Base-by-base conservation (phyloP, 139 green algal genomes). In the Coelastrella sp. region DNA sequence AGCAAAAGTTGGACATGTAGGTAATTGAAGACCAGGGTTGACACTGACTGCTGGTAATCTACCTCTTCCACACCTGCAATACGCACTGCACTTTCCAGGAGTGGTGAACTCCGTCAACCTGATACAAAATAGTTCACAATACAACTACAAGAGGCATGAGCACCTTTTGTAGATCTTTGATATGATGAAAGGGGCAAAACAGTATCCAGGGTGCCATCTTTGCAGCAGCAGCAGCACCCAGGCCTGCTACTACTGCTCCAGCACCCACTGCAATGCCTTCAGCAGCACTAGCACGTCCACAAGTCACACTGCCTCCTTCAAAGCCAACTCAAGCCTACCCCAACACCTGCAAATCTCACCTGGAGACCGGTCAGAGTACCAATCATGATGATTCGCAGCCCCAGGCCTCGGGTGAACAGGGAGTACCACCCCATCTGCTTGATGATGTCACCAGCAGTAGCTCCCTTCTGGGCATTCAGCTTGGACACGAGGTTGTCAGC, bases 401-500 rank as follows among this genome's bases (percentile, higher is more conserved):
- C 91, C 92, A 98, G 94, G 76, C 97, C 97, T 70, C 95, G 94
- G 0, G 96, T 98, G 91, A 97, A 96, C 58, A 99, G 94, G 12
- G 90, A 87, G 17, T 85, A 90, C 96, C 94, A 97, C 70, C 97
- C 97, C 97, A 99, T 98, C 89, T 78, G 70, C 76, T 93, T 93
- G 91, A 97, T 90, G 82, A 97, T 95, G 74, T 95, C 91, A 75
- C 92, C 89, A 10, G 93, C 91, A 12, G 92, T 94, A 11, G 94
- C 92, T 73, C 95, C 96, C 95, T 98, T 98, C 72, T 95, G 94
- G 19, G 96, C 88, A 91, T 98, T 98, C 59, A 99, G 93, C 95
- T 99, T 99, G 79, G 96, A 98, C 86, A 99, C 96, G 89, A 99
- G 90, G 95, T 99, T 99, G 94, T 99, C 97, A 24, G 97, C 97